Percentiles rank a stretch among this genome's conserved stretches.
Evolutionary conservation across 345 rosid species (phyloP).

Genomic region (Arabis hirsuta): DNA sequence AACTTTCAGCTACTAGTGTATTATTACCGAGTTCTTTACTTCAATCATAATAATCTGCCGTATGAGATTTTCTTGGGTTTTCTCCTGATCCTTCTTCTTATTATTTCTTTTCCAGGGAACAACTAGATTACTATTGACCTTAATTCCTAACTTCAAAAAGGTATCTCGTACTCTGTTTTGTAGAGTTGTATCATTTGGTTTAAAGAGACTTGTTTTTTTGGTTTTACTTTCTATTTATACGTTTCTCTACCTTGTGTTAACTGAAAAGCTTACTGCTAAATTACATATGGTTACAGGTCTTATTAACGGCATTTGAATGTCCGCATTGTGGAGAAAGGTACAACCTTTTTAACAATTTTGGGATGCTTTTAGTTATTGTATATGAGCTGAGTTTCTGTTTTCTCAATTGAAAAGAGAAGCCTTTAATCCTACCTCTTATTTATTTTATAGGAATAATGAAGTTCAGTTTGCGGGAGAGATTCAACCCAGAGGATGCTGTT

Average conservation of each 20-base stretch:
- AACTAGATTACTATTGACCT: conserved; percentile 72
- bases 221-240: not conserved
- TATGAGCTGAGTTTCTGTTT: not conserved
- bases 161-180: conserved; percentile 42
- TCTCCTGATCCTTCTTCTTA: not conserved
- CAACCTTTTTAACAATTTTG: conserved; percentile 9
- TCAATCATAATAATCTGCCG: not conserved
- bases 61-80: conserved; percentile 17
- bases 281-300: conserved; percentile 54
- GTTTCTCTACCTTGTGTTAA: conserved; percentile 9
- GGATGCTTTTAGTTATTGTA: not conserved
- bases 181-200: not conserved
- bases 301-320: conserved; percentile 91
- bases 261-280: conserved; percentile 6
- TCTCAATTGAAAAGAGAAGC: not conserved
- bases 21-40: not conserved
- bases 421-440: not conserved
- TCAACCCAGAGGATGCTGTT: conserved; percentile 75
- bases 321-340: conserved; percentile 93
- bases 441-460: conserved; percentile 72
- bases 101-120: conserved; percentile 57
- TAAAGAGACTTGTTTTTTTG: not conserved
- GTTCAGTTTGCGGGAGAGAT: conserved; percentile 98
- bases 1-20: conserved; percentile 3
- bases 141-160: conserved; percentile 90